Evolutionary conservation across 768 basidiomycete species (phyloP).

Genomic region (Amanita pseudoporphyria): DNA sequence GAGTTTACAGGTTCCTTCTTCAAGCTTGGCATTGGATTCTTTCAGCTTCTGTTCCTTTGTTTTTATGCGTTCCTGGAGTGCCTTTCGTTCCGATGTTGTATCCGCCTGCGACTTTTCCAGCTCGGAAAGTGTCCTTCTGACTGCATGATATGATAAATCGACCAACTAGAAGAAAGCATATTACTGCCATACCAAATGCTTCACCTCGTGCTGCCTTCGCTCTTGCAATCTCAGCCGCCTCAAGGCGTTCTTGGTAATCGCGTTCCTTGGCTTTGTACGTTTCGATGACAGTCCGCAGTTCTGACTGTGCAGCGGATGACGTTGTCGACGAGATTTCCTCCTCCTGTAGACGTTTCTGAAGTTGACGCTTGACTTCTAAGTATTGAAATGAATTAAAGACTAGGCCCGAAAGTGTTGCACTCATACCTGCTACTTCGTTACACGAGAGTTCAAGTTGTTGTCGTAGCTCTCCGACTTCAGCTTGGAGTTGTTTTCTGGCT

Average conservation of each 20-base stretch:
- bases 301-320: constrained; percentile 51
- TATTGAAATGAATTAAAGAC: constrained; percentile 3
- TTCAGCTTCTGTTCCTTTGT: constrained; percentile 40
- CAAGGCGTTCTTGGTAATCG: constrained; percentile 47
- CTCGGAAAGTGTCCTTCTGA: constrained; percentile 51
- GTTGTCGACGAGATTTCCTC: constrained; percentile 50
- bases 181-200: constrained; percentile 37
- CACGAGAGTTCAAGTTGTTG: constrained; percentile 50
- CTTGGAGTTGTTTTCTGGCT: constrained; percentile 48
- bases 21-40: constrained; percentile 52
- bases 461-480: constrained; percentile 40
- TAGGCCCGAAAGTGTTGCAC: constrained; percentile 8
- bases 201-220: constrained; percentile 59
- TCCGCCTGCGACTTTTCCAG: constrained; percentile 49
- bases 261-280: constrained; percentile 57
- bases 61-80: constrained; percentile 37
- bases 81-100: constrained; percentile 40
- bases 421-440: constrained; percentile 48
- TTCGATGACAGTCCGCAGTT: constrained; percentile 54
- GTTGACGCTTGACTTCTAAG: constrained; percentile 47
- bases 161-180: neutral
- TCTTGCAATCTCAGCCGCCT: constrained; percentile 59
- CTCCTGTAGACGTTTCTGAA: constrained; percentile 53
- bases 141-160: constrained; percentile 24
- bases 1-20: constrained; percentile 58